These are phyloP conservation scores for Yamadazyma siamensis DNA, from an alignment of 1,139 yeast species.

Conservation along the genomic window DNA sequence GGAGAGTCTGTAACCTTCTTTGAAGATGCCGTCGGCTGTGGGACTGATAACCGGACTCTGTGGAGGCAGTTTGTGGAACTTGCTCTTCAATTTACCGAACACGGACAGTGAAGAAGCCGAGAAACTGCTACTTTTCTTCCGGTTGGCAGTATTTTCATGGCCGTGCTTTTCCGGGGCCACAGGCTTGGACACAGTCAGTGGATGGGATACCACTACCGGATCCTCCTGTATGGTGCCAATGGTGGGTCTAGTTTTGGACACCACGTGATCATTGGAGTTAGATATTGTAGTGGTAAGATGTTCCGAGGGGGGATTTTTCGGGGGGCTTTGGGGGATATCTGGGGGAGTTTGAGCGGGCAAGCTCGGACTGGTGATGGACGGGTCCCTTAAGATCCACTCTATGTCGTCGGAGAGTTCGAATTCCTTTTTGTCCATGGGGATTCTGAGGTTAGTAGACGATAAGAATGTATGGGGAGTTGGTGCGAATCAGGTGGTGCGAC, in stretches of 20 bases:
- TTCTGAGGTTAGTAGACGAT: not conserved
- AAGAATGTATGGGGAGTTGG: not conserved
- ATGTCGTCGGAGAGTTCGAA: conserved; percentile 25
- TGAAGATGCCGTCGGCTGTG: conserved; percentile 19
- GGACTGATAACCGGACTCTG: conserved; percentile 9
- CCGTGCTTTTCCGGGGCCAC: not conserved
- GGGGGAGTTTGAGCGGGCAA: too few relatives aligned
- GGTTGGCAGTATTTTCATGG: too few relatives aligned
- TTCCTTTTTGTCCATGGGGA: conserved; percentile 27
- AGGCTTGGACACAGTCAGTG: not conserved
- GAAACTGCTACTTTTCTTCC: not conserved
- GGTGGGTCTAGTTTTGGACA: conserved; percentile 33
- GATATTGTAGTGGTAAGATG: conserved; percentile 31
- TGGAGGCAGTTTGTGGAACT: conserved; percentile 23
- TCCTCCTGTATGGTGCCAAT: conserved; percentile 35
- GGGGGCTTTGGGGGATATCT: not conserved
- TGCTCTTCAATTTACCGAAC: conserved; percentile 36
- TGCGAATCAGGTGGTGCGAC: not conserved
- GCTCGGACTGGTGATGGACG: conserved; percentile 13
- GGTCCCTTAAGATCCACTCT: conserved; percentile 51
- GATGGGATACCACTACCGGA: conserved; percentile 7
- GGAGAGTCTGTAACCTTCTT: conserved; percentile 21
- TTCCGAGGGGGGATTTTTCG: conserved; percentile 6
- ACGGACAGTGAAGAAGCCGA: conserved; percentile 15
- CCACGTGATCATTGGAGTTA: conserved; percentile 30